Evolutionary conservation across 2,329 filamentous ascomycete genomes (phyloP), one percentile per base, ranked within the genome.

Genomic region (Fusarium globosum): DNA sequence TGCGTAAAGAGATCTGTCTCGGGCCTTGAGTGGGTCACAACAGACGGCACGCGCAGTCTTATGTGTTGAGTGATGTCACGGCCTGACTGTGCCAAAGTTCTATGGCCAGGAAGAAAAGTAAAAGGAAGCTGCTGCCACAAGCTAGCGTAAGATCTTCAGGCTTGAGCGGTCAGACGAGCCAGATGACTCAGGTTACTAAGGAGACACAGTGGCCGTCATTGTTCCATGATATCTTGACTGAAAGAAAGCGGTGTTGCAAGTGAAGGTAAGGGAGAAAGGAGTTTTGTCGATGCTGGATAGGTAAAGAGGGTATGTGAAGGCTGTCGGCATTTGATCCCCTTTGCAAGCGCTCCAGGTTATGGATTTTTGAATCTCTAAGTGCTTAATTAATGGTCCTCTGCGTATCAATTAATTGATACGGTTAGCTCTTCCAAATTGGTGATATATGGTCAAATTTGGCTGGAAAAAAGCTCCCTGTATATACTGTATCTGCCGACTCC

Each of bases 381-480:
- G 5, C 21, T 23, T 4, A 14, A 23, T 7, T 18, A 12, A 20
- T 10, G 7, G 3, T 20, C 16, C 8, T 33, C 23, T 23, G 16
- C 23, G 21, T 18, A 23, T 14, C 2, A 23, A 18, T 15, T 15
- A 8, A 11, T 26, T 20, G 13, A 11, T 26, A 26, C 4, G 7
- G 4, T 20, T 12, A 20, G 12, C 18, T 23, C n/a, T 36, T 26
- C 2, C 8, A 15, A 35, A 23, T 11, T 20, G 11, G 15, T 20
- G 21, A 20, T 14, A 9, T 10, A 7, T 35, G 28, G 15, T 20
- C 21, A 51, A 23, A 10, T 4, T 51, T 10, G 13, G n/a, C 11
- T 9, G 7, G 6, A 2, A 12, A 2, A 2, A 2, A 1, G 2
- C 4, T 13, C 15, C 6, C 2, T 6, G 18, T 16, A 53, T 53